These are phyloP conservation scores for Scleromitrula shiraiana DNA, from an alignment of 2,329 filamentous ascomycete species.

Conservation along the genomic window DNA sequence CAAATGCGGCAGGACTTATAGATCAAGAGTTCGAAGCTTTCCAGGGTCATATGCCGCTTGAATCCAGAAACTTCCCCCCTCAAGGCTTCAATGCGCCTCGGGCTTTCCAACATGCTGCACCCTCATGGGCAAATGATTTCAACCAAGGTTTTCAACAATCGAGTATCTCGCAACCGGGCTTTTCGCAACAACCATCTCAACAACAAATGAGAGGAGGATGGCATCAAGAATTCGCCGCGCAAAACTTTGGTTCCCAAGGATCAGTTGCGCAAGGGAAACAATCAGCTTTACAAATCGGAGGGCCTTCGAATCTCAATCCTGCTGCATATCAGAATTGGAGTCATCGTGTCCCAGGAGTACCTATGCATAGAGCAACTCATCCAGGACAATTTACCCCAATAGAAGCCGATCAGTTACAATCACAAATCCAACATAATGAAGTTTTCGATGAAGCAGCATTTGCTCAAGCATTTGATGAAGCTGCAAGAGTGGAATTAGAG, in stretches of 20 bases:
- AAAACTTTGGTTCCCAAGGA: background rate
- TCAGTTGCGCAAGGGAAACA: background rate
- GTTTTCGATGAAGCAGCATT: constrained; percentile 48
- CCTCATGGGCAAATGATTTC: constrained; percentile 36
- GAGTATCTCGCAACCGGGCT: constrained; percentile 27
- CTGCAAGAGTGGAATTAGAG: constrained; percentile 21
- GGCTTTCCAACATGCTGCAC: constrained; percentile 14
- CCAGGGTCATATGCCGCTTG: constrained; percentile 40
- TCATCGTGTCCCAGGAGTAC: constrained; percentile 17
- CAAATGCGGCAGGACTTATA: constrained; percentile 44
- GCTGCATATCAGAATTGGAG: background rate
- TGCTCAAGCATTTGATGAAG: constrained; percentile 41
- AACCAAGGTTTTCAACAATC: constrained; percentile 31
- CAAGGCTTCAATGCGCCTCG: constrained; percentile 16
- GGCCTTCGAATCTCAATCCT: background rate
- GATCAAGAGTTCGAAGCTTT: constrained; percentile 66
- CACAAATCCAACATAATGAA: constrained; percentile 30
- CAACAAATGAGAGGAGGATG: constrained; percentile 32
- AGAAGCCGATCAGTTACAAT: constrained; percentile 11
- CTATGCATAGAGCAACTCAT: constrained; percentile 4
- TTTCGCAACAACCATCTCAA: constrained; percentile 16
- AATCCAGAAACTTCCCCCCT: constrained; percentile 20
- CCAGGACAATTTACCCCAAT: constrained; percentile 2
- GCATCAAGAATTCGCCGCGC: constrained; percentile 49
- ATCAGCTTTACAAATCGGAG: constrained; percentile 8